Conservation (phyloP, 352 stramenopile genomes). For the Phytophthora niederhauseri region DNA sequence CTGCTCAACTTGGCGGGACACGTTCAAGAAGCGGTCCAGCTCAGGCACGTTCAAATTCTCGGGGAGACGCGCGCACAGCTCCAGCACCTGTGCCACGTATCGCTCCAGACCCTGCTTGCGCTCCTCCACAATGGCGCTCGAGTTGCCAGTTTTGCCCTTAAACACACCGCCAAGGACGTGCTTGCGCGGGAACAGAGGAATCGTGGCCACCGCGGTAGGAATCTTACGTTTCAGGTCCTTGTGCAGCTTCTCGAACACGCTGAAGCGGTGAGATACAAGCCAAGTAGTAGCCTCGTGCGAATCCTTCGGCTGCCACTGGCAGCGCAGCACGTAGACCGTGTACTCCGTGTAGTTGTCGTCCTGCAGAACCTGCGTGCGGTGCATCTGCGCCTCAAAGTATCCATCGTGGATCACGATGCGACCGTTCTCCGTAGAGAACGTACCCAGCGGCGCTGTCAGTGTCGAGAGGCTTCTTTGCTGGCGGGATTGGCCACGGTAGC, state of each 20-base stretch:
- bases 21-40: constrained; percentile 86
- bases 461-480: constrained; percentile 64
- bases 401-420: constrained; percentile 86
- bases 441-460: constrained; percentile 71
- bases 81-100: constrained; percentile 84
- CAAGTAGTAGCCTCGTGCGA: constrained; percentile 39
- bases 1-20: constrained; percentile 88
- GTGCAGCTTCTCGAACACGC: constrained; percentile 44
- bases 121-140: constrained; percentile 86
- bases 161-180: constrained; percentile 87
- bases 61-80: constrained; percentile 81
- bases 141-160: constrained; percentile 87
- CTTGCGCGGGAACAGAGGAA: constrained; percentile 81
- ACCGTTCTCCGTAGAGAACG: constrained; percentile 79
- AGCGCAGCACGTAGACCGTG: constrained; percentile 89
- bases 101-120: constrained; percentile 81
- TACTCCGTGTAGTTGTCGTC: constrained; percentile 92
- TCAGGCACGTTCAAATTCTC: constrained; percentile 85
- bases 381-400: constrained; percentile 87
- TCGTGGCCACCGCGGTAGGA: constrained; percentile 34
- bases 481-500: constrained; percentile 62
- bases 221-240: constrained; percentile 46
- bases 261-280: constrained; percentile 43
- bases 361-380: constrained; percentile 85
- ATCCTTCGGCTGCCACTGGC: constrained; percentile 79